Conservation (phyloP, 805 yeast genomes). For the Kazachstania kunashirensis region DNA sequence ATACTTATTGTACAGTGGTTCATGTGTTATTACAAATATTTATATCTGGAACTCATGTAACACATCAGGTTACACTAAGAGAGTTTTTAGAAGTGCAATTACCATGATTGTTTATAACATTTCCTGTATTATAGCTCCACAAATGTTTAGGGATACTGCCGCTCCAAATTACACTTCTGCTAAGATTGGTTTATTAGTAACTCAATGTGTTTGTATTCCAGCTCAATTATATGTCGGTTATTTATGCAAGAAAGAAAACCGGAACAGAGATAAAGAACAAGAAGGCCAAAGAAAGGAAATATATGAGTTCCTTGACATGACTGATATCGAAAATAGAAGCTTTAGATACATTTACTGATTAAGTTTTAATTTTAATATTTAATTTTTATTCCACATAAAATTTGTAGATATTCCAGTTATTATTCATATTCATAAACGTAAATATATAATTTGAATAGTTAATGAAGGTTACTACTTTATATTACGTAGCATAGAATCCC, state of each 20-base stretch:
- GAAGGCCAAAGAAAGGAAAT: constrained; percentile 28
- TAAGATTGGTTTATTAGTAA: constrained; percentile 44
- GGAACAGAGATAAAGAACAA: constrained; percentile 35
- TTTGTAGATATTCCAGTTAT: no score
- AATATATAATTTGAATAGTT: no score
- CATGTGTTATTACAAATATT: constrained; percentile 46
- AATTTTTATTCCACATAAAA: no score
- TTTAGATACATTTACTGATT: constrained; percentile 47
- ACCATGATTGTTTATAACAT: constrained; percentile 52
- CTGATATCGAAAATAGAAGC: constrained; percentile 48
- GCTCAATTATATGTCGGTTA: constrained; percentile 35
- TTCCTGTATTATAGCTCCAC: constrained; percentile 56
- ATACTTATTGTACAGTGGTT: constrained; percentile 45
- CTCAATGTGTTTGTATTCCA: constrained; percentile 40
- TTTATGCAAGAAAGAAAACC: constrained; percentile 41
- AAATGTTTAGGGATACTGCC: constrained; percentile 42
- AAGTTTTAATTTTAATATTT: no score
- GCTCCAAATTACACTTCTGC: constrained; percentile 50
- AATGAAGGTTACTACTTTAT: no score
- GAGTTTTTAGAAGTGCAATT: constrained; percentile 42
- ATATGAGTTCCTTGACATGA: constrained; percentile 45
- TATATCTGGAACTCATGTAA: constrained; percentile 56
- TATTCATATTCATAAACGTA: no score
- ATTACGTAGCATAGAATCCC: no score
- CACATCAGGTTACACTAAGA: constrained; percentile 54